Evolutionary conservation across 371 early-diverging fungal genomes (phyloP).

Genomic region (Basidiobolus meristosporus): DNA sequence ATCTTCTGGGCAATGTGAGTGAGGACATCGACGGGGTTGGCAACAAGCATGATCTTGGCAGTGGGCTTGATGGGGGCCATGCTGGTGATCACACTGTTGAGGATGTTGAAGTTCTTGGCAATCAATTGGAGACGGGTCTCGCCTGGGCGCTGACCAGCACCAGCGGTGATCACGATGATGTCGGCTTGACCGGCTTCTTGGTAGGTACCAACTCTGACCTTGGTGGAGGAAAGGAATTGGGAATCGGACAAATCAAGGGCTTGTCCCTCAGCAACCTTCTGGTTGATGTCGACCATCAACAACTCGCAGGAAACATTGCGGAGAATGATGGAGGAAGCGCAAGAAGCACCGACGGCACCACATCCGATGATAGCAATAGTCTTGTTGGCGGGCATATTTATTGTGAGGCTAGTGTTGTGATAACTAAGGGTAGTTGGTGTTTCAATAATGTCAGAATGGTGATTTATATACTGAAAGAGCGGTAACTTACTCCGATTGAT

Average conservation of each 20-base stretch:
- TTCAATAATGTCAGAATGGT: too few species aligned
- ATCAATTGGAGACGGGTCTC: too few species aligned
- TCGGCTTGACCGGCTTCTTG: conserved; percentile 68
- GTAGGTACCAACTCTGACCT: conserved; percentile 26
- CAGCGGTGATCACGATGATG: conserved; percentile 66
- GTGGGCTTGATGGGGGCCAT: conserved; percentile 55
- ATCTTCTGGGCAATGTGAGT: conserved; percentile 66
- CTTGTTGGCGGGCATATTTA: neutral
- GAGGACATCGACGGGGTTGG: conserved; percentile 71
- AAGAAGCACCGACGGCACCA: conserved; percentile 52
- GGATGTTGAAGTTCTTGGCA: conserved; percentile 58
- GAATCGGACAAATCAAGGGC: conserved; percentile 61
- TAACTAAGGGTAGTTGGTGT: too few species aligned
- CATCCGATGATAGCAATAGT: neutral
- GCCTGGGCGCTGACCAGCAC: too few species aligned
- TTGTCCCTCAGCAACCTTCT: conserved; percentile 47
- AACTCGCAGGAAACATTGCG: conserved; percentile 48
- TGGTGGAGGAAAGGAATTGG: conserved; percentile 38
- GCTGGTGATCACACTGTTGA: conserved; percentile 38
- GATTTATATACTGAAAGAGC: too few species aligned
- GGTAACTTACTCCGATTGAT: too few species aligned
- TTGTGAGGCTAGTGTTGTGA: too few species aligned
- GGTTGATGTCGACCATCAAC: conserved; percentile 41
- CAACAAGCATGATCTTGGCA: conserved; percentile 53
- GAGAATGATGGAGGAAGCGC: conserved; percentile 50